Evolutionary conservation across 2,329 filamentous ascomycete species (phyloP).

Genomic region (Pseudocercospora crystallina): DNA sequence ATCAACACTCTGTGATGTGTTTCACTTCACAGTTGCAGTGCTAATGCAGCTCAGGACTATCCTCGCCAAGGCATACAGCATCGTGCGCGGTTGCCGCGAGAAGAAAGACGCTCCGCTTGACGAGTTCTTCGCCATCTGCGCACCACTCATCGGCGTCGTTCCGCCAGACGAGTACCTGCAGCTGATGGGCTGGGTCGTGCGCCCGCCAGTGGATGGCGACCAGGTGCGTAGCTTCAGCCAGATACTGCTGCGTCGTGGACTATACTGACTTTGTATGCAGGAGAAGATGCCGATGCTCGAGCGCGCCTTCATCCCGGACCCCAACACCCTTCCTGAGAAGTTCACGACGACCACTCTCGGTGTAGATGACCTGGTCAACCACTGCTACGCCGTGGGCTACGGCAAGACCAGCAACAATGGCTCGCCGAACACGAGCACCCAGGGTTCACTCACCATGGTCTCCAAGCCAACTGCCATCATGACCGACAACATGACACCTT

Average conservation of each 20-base stretch:
- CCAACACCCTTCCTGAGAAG: slow-evolving; percentile 14
- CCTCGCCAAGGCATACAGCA: slow-evolving; percentile 58
- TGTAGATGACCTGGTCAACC: slow-evolving; percentile 18
- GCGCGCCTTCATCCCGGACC: slow-evolving; percentile 9
- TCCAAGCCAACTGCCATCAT: slow-evolving; percentile 19
- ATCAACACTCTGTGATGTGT: neutral
- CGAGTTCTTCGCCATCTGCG: slow-evolving; percentile 48
- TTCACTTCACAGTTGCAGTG: neutral
- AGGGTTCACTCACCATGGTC: slow-evolving; percentile 23
- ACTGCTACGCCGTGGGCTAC: slow-evolving; percentile 17
- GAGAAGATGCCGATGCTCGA: slow-evolving; percentile 9
- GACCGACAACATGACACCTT: slow-evolving; percentile 16
- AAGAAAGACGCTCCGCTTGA: slow-evolving; percentile 49
- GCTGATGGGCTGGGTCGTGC: slow-evolving; percentile 49
- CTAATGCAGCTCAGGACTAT: slow-evolving; percentile 31
- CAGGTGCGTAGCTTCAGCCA: slow-evolving; percentile 24
- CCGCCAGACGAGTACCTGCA: slow-evolving; percentile 48
- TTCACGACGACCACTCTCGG: slow-evolving; percentile 16
- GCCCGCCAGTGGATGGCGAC: slow-evolving; percentile 7
- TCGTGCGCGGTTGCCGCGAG: slow-evolving; percentile 52
- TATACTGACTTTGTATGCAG: neutral
- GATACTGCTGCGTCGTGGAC: slow-evolving; percentile 27
- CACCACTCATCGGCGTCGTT: slow-evolving; percentile 50
- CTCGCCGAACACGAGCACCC: slow-evolving; percentile 18
- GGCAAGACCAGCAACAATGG: slow-evolving; percentile 15